Percentiles rank a stretch among this genome's conserved stretches.
Conservation (phyloP, 805 yeast genomes). For the Teunomyces gatunensis region DNA sequence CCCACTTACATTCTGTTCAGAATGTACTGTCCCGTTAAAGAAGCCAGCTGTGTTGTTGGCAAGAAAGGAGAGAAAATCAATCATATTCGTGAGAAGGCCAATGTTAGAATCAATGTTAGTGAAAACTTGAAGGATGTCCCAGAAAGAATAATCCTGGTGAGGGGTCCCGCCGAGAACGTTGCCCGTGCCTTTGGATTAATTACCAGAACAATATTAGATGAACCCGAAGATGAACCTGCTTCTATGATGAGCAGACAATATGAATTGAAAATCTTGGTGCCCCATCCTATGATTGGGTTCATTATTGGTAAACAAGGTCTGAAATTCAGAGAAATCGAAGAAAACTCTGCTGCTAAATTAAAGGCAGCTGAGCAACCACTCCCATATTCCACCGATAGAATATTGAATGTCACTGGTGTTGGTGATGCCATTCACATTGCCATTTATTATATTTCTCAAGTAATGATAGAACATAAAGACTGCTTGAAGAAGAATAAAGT, state of each 20-base stretch:
- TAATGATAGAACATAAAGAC: slow-evolving; percentile 59
- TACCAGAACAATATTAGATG: slow-evolving; percentile 62
- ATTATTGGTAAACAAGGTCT: slow-evolving; percentile 77
- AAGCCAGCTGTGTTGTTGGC: slow-evolving; percentile 74
- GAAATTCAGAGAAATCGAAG: slow-evolving; percentile 77
- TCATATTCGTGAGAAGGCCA: slow-evolving; percentile 60
- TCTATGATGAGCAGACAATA: slow-evolving; percentile 52
- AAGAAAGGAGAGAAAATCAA: slow-evolving; percentile 75
- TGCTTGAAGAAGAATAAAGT: slow-evolving; percentile 51
- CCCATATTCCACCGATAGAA: slow-evolving; percentile 75
- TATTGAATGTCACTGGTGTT: slow-evolving; percentile 68
- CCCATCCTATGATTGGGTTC: slow-evolving; percentile 77
- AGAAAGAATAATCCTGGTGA: slow-evolving; percentile 69
- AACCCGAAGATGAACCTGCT: slow-evolving; percentile 63
- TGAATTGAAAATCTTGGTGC: slow-evolving; percentile 61
- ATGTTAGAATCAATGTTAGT: slow-evolving; percentile 65
- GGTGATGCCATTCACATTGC: slow-evolving; percentile 89
- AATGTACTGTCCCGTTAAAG: slow-evolving; percentile 72
- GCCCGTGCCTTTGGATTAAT: slow-evolving; percentile 81
- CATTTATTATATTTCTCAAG: slow-evolving; percentile 67
- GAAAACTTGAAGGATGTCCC: slow-evolving; percentile 70
- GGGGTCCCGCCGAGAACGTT: slow-evolving; percentile 74
- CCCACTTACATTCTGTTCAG: slow-evolving; percentile 66
- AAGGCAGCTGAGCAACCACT: slow-evolving; percentile 70
- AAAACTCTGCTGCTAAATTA: slow-evolving; percentile 71